Base-by-base conservation (phyloP, 2,329 filamentous ascomycete species). In the Xylaria sp. region DNA sequence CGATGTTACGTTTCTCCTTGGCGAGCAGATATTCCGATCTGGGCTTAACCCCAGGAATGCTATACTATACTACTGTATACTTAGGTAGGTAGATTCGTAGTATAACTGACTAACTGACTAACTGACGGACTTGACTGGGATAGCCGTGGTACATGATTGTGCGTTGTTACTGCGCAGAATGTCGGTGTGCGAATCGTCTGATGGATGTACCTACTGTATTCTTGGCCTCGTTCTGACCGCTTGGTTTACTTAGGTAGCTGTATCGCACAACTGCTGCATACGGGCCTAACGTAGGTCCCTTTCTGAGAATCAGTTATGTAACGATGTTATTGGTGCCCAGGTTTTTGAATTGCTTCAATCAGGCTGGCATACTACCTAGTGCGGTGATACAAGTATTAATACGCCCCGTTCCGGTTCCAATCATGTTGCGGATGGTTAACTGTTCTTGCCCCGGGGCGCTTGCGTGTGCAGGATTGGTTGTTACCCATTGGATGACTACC, bases 141-240 rank as follows among this genome's bases (percentile, higher is more conserved):
- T 11, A 28, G 58, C 20, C 61, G 56, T 58, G 54, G 23, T 65
- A 54, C 62, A 40, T 49, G 3, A 15, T 31, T 57, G 61, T 40
- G 26, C 59, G 9, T 42, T 33, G 36, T 23, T 40, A 53, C 36
- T 5, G 65, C 59, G 36, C 28, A 46, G 28, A 65, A 65, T 65
- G 66, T 65, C 60, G 60, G 66, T 68, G 66, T 67, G 33, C 13
- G 15, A 44, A 63, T 56, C 31, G 49, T 57, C 58, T 66, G 64
- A 66, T 49, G 42, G 23, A 40, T 20, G 42, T 38, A 38, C 23
- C 23, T 23, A 23, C 11, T 38, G 11, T 31, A 46, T 54, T 28
- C 48, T 65, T 65, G 11, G 63, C 46, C 11, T 23, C 6, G 23
- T 13, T 59, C 40, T 66, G 58, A 66, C 64, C 64, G 64, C 64